phyloP scores from a whole-genome alignment of 2,329 filamentous ascomycete species.

The Neonectria sp. region DNA sequence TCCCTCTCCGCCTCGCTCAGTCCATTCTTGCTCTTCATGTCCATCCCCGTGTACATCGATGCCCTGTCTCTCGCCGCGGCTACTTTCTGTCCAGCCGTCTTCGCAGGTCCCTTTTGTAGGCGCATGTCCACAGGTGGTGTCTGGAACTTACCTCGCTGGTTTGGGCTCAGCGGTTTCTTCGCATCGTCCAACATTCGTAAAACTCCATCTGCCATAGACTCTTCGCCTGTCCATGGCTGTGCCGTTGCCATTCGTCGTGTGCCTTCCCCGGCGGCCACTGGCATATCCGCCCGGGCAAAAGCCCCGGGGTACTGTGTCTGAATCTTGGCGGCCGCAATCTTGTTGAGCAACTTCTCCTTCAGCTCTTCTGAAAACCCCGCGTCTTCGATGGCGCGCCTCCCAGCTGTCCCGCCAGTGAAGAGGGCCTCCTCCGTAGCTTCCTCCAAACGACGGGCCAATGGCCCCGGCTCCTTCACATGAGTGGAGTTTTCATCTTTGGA shows the following conservation, averaged over 20 bases:
- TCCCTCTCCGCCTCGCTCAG: constrained; percentile 82
- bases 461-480: constrained; percentile 51
- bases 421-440: constrained; percentile 76
- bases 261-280: constrained; percentile 75
- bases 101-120: constrained; percentile 56
- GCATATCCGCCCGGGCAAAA: constrained; percentile 64
- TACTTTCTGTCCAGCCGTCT: constrained; percentile 62
- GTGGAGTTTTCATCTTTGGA: constrained; percentile 14
- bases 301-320: constrained; percentile 64
- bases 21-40: constrained; percentile 63
- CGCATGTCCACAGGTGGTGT: constrained; percentile 69
- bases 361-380: constrained; percentile 76
- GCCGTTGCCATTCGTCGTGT: constrained; percentile 78
- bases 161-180: constrained; percentile 75
- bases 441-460: constrained; percentile 71
- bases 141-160: constrained; percentile 62
- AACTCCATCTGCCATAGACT: constrained; percentile 81
- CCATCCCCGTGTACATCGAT: constrained; percentile 64
- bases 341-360: constrained; percentile 70
- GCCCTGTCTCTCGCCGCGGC: constrained; percentile 72
- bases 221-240: constrained; percentile 83
- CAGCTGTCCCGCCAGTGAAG: constrained; percentile 70
- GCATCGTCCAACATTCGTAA: constrained; percentile 89
- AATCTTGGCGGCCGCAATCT: constrained; percentile 70
- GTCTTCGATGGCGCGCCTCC: constrained; percentile 72